A percentile compares a stretch with the other conserved stretches of the same genome.
Conservation (phyloP, 2,329 filamentous ascomycete genomes). For the Ophiocordyceps robertsii region DNA sequence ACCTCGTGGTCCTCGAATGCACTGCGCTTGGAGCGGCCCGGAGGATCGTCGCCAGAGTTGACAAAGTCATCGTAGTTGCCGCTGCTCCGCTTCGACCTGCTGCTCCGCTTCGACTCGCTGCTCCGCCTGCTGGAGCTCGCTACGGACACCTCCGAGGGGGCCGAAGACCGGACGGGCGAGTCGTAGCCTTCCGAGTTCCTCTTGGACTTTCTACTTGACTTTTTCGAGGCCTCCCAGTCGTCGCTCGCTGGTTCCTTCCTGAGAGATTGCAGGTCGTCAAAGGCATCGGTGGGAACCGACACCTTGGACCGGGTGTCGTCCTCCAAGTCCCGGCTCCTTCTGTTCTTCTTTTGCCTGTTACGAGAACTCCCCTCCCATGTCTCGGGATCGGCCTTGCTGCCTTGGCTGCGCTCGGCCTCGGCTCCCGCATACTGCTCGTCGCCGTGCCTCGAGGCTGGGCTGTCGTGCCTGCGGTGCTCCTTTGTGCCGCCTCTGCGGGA, state of each 20-base stretch:
- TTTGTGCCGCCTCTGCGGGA: slow-evolving; percentile 16
- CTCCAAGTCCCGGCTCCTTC: slow-evolving; percentile 14
- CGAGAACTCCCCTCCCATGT: slow-evolving; percentile 13
- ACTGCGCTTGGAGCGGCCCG: slow-evolving; percentile 22
- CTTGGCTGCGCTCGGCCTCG: slow-evolving; percentile 3
- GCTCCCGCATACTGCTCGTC: slow-evolving; percentile 8
- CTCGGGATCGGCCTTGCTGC: slow-evolving; percentile 6
- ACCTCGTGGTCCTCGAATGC: slow-evolving; percentile 31
- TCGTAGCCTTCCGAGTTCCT: slow-evolving; percentile 16
- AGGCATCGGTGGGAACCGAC: slow-evolving; percentile 16
- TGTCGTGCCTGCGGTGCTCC: slow-evolving; percentile 28
- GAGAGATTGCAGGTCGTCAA: slow-evolving; percentile 11
- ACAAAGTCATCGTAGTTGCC: slow-evolving; percentile 21
- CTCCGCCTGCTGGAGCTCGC: slow-evolving; percentile 23
- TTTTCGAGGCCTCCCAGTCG: slow-evolving; percentile 21
- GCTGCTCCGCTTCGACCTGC: slow-evolving; percentile 24
- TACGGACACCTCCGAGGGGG: slow-evolving; percentile 23
- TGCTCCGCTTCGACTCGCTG: slow-evolving; percentile 26
- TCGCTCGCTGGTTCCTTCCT: slow-evolving; percentile 12
- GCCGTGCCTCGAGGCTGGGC: slow-evolving; percentile 13
- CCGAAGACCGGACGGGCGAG: slow-evolving; percentile 17
- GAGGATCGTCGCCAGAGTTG: slow-evolving; percentile 20
- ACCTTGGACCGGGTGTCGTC: slow-evolving; percentile 11
- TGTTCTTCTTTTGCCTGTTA: slow-evolving; percentile 15
- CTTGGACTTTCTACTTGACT: slow-evolving; percentile 22